Conservation (phyloP, 1,284 basidiomycete genomes). For the Earliella scabrosa region DNA sequence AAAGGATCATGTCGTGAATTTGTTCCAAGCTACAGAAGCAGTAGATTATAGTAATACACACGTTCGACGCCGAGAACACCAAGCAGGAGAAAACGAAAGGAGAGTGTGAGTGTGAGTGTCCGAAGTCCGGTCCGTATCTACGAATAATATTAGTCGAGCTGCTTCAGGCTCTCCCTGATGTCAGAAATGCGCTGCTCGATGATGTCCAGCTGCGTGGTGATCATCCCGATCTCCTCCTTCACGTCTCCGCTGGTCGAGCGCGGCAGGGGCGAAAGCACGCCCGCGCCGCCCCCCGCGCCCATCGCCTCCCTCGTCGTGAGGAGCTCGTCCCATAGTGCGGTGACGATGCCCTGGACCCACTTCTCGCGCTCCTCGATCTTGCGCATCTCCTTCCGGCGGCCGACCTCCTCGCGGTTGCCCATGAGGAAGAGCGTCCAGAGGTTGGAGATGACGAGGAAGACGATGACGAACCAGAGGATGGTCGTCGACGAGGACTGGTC, state of each 20-base stretch:
- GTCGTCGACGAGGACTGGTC: slow-evolving; percentile 72
- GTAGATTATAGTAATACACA: slow-evolving; percentile 1
- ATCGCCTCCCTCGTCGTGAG: slow-evolving; percentile 42
- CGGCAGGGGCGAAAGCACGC: slow-evolving; percentile 6
- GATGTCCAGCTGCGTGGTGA: slow-evolving; percentile 55
- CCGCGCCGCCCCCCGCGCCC: slow-evolving; percentile 5
- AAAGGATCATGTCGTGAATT: too few species aligned
- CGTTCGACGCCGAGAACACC: not conserved
- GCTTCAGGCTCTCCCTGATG: slow-evolving; percentile 28
- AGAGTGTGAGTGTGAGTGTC: not conserved
- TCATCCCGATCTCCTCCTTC: slow-evolving; percentile 53
- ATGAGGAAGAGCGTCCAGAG: slow-evolving; percentile 70
- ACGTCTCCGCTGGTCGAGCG: slow-evolving; percentile 37
- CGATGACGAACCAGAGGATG: slow-evolving; percentile 74
- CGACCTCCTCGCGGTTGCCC: slow-evolving; percentile 57
- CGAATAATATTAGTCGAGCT: slow-evolving; percentile 19
- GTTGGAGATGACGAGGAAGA: slow-evolving; percentile 76
- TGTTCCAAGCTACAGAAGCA: not conserved
- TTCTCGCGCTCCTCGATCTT: slow-evolving; percentile 69
- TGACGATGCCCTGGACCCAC: slow-evolving; percentile 74
- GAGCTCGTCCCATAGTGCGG: slow-evolving; percentile 72
- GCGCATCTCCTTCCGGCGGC: slow-evolving; percentile 56
- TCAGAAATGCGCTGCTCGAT: slow-evolving; percentile 33
- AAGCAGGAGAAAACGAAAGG: not conserved
- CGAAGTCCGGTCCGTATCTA: not conserved